Evolutionary conservation across 2,329 filamentous ascomycete species (phyloP).

Genomic region (Stachybotrys chartarum): DNA sequence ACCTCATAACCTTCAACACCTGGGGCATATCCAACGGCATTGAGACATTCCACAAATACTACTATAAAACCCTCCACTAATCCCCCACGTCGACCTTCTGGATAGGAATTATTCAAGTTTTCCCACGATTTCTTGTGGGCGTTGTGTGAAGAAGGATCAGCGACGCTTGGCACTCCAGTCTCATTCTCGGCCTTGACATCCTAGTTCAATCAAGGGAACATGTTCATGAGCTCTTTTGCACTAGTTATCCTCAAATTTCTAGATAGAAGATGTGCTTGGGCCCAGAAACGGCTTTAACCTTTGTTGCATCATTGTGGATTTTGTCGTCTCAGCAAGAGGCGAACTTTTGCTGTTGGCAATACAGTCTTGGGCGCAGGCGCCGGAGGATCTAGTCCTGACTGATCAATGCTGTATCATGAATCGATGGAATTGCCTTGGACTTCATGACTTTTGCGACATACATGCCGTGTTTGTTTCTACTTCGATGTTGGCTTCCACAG

Average conservation of each 20-base stretch:
- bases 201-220: slow-evolving; percentile 32
- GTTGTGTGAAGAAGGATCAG: slow-evolving; percentile 33
- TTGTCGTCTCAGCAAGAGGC: slow-evolving; percentile 48
- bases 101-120: slow-evolving; percentile 37
- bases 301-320: slow-evolving; percentile 50
- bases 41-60: slow-evolving; percentile 39
- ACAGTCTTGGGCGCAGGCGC: slow-evolving; percentile 50
- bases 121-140: slow-evolving; percentile 33
- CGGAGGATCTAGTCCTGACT: too few species aligned
- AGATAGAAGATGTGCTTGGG: slow-evolving; percentile 42
- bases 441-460: too few species aligned
- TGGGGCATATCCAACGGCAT: slow-evolving; percentile 40
- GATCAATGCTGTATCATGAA: too few species aligned
- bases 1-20: slow-evolving; percentile 34
- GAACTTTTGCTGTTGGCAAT: slow-evolving; percentile 51
- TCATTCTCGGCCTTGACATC: slow-evolving; percentile 28
- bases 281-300: slow-evolving; percentile 47
- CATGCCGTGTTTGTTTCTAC: too few species aligned
- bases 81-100: slow-evolving; percentile 32
- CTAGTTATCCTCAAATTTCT: slow-evolving; percentile 41
- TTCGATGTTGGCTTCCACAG: too few species aligned
- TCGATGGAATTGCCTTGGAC: too few species aligned
- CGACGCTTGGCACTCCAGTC: slow-evolving; percentile 35
- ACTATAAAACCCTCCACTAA: slow-evolving; percentile 23
- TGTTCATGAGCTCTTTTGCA: slow-evolving; percentile 36